Evolutionary conservation across 2,329 filamentous ascomycete species (phyloP), one percentile per base, ranked within the genome.

Genomic region (Chaetothyriales sp.): DNA sequence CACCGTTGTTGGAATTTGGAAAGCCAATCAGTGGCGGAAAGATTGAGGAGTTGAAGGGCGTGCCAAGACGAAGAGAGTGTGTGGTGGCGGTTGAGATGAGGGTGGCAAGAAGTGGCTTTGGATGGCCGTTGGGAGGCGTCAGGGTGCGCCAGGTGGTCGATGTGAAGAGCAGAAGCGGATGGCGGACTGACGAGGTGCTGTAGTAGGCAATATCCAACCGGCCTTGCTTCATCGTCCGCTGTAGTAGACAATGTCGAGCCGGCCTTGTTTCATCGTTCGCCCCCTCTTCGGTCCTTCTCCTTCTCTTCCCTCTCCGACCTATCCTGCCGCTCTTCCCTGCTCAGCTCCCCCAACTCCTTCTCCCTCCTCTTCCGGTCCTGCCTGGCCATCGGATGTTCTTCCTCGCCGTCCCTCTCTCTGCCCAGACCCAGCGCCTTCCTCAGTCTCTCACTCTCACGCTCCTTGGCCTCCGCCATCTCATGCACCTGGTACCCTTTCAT

Each of bases 401-500:
- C 64, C 37, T 69, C 66, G 28, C 68, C 65, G 13, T 63, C 63
- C 15, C 71, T 50, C 66, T 90, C 78, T 64, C 83, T 83, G 64
- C 82, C 82, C 62, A 97, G 94, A 48, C 89, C 89, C 59, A 98
- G 74, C 6, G 92, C 92, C 68, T 77, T 86, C 58, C 90, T 75
- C 66, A 98, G 72, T 61, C 86, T 78, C 70, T 97, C 89, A 68
- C 85, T 95, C 76, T 98, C 92, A 66, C 87, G 85, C 60, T 94
- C 90, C 77, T 98, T 98, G 54, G 90, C 92, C 63, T 92, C 86
- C 18, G 92, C 92, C 66, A 95, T 77, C 70, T 97, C 92, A 72
- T 98, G 92, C 18, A 97, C 89, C 70, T 97, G 88, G 69, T 97
- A 89, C 59, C 82, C 77, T 71, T 97, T 98, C 58, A 97, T 76